Evolutionary conservation across 2,329 filamentous ascomycete genomes (phyloP).

Genomic region (Fusarium continuum): DNA sequence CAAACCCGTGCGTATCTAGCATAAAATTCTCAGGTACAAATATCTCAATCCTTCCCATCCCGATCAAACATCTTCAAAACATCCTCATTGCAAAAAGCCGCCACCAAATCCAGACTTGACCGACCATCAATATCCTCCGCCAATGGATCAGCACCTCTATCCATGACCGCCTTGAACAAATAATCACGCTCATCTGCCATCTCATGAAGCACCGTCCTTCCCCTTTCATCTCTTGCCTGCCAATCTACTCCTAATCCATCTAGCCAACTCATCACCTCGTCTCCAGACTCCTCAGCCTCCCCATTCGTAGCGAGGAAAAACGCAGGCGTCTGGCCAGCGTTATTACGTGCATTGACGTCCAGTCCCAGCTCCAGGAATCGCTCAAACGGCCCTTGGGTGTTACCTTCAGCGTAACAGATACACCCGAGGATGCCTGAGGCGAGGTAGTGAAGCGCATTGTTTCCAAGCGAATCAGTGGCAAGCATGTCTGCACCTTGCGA

Average conservation of each 20-base stretch:
- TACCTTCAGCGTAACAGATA: neutral
- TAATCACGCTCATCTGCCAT: neutral
- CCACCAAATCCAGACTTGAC: slow-evolving; percentile 18
- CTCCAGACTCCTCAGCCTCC: too few species aligned
- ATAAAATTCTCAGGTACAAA: too few species aligned
- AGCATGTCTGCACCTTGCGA: slow-evolving; percentile 16
- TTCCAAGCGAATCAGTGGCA: slow-evolving; percentile 10
- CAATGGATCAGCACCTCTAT: slow-evolving; percentile 15
- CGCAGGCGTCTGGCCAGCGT: slow-evolving; percentile 14
- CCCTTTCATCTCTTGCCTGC: slow-evolving; percentile 16
- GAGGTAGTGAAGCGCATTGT: slow-evolving; percentile 24
- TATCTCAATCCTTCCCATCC: neutral
- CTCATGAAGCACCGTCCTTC: slow-evolving; percentile 20
- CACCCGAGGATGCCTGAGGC: neutral
- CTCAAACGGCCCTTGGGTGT: neutral
- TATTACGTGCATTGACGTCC: slow-evolving; percentile 28
- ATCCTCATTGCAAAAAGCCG: neutral
- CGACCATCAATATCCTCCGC: slow-evolving; percentile 26
- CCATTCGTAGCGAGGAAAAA: slow-evolving; percentile 6
- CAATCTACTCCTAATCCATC: slow-evolving; percentile 26
- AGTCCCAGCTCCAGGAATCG: slow-evolving; percentile 11
- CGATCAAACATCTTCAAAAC: slow-evolving; percentile 23
- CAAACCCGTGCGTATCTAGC: too few species aligned
- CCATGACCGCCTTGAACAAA: slow-evolving; percentile 12
- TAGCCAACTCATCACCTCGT: neutral